Evolutionary conservation across 495 filamentous ascomycete genomes (phyloP), one percentile per base, ranked within the genome.

Genomic region (Xylaria flabelliformis): DNA sequence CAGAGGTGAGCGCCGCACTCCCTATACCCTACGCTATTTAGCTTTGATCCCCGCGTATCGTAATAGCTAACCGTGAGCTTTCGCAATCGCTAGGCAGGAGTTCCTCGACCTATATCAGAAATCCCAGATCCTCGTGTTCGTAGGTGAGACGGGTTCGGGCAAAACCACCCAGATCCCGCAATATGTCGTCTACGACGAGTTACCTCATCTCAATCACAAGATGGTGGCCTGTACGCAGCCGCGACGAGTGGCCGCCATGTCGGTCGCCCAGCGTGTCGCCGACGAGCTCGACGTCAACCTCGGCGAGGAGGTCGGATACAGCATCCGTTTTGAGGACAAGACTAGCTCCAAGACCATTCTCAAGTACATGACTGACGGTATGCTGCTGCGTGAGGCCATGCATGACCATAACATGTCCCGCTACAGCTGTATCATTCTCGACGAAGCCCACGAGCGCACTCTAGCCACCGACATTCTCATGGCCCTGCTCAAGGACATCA

Each of bases 361-460:
- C 62, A 99, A 98, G 85, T 99, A 99, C 85, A 98, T 99, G 97
- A 99, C 97, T 39, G 97, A 99, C 80, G 97, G 97, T 90, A 98
- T 98, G 96, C 89, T 99, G 74, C 85, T 98, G 78, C 87, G 97
- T 74, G 97, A 99, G 84, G 94, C 97, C 42, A 99, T 99, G 97
- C 90, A 97, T 83, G 97, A 99, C 81, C 91, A 94, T 82, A 87
- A 95, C 74, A 86, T 99, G 74, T 88, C 88, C 24, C 91, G 95
- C 13, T 99, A 99, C 84, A 95, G 94, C 85, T 96, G 93, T 73
- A 98, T 99, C 78, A 99, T 99, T 79, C 90, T 99, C 71, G 97
- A 99, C 81, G 95, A 98, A 82, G 95, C 95, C 62, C 95, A 98
- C 88, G 95, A 98, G 83, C 89, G 95, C 78, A 98, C 95, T 0